phyloP scores from a whole-genome alignment of 2,329 filamentous ascomycete genomes.

The Sordariomycetes sp. region DNA sequence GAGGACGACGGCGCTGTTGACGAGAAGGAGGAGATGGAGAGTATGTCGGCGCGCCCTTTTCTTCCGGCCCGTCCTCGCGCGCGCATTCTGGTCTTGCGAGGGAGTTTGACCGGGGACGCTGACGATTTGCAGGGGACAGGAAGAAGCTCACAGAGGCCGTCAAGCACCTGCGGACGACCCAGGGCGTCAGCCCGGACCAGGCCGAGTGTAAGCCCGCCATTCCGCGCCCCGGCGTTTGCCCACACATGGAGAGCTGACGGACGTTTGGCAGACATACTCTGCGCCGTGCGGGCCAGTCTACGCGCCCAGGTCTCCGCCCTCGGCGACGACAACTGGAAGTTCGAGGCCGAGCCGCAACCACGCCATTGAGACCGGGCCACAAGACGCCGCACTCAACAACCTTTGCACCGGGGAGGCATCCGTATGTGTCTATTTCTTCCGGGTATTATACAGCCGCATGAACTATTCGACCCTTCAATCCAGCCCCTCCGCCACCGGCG shows the following conservation, averaged over 20 bases:
- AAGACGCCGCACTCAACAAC: neutral
- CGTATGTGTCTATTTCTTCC: neutral
- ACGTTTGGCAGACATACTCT: constrained; percentile 48
- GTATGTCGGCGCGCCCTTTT: constrained; percentile 20
- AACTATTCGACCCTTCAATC: constrained; percentile 29
- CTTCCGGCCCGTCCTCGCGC: neutral
- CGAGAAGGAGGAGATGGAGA: constrained; percentile 45
- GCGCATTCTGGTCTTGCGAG: neutral
- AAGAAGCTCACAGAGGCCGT: constrained; percentile 51
- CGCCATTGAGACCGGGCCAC: neutral
- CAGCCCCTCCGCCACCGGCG: constrained; percentile 46
- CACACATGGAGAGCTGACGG: neutral
- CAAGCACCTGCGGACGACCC: constrained; percentile 47
- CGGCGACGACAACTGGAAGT: constrained; percentile 87
- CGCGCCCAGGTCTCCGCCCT: constrained; percentile 62
- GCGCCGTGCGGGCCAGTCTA: constrained; percentile 59
- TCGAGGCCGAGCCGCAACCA: constrained; percentile 42
- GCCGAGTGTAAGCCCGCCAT: constrained; percentile 44
- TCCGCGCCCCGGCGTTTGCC: neutral
- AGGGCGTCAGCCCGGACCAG: constrained; percentile 43
- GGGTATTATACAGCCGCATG: constrained; percentile 8
- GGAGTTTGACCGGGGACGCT: neutral
- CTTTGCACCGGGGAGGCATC: neutral
- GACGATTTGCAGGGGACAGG: constrained; percentile 36
- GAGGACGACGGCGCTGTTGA: constrained; percentile 46